A percentile compares a stretch with the other conserved stretches of the same genome.
Evolutionary conservation across 371 early-diverging fungal genomes (phyloP).

Genomic region (Mucor racemosus): DNA sequence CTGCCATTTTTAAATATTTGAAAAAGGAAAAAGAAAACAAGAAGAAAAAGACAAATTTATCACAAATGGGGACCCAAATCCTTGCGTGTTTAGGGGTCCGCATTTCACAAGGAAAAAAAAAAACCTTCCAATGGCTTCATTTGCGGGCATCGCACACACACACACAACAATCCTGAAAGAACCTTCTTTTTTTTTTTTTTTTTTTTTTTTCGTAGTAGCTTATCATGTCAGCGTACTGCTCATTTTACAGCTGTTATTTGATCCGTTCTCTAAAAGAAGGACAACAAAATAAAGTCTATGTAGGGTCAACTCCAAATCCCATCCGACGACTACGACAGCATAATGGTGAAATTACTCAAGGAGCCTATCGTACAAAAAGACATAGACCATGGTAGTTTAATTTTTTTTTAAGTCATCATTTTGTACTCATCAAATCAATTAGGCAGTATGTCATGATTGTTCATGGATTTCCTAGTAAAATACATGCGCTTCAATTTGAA

Average conservation of each 20-base stretch:
- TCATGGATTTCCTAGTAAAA: slow-evolving; percentile 28
- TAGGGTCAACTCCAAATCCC: slow-evolving; percentile 34
- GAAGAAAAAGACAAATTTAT: not conserved
- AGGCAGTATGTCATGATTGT: slow-evolving; percentile 34
- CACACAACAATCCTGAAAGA: not conserved
- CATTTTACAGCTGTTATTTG: slow-evolving; percentile 35
- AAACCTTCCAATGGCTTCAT: not conserved
- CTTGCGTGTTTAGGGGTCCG: not conserved
- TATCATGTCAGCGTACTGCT: slow-evolving; percentile 7
- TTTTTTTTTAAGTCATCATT: not conserved
- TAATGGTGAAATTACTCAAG: slow-evolving; percentile 36
- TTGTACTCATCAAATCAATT: not conserved
- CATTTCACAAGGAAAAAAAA: not conserved
- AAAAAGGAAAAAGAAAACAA: not conserved
- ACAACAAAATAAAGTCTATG: slow-evolving; percentile 28
- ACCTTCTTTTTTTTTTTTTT: not conserved
- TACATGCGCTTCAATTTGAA: slow-evolving; percentile 30
- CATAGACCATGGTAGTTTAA: slow-evolving; percentile 28
- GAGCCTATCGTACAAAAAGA: slow-evolving; percentile 25
- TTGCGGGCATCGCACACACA: not conserved
- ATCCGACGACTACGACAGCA: slow-evolving; percentile 29
- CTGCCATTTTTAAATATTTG: slow-evolving; percentile 59
- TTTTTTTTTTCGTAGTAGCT: not conserved
- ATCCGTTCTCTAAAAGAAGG: slow-evolving; percentile 29
- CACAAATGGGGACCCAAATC: not conserved